Percentiles rank a stretch among this genome's conserved stretches.
Evolutionary conservation across 768 basidiomycete genomes (phyloP).

Genomic region (Phlebiopsis flavidoalba): DNA sequence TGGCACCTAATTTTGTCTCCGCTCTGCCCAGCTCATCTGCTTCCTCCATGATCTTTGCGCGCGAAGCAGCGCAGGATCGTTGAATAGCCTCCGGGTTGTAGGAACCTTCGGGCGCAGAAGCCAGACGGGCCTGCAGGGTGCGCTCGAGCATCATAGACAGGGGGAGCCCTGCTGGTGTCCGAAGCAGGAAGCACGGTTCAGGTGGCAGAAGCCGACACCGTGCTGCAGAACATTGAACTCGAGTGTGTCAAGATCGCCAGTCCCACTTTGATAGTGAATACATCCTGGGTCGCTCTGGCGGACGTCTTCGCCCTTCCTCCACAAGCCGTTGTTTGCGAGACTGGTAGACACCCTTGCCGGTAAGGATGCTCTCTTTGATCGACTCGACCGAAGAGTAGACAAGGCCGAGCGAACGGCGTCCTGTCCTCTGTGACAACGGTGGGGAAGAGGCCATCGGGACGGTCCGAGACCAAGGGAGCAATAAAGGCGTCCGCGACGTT

Average conservation of each 20-base stretch:
- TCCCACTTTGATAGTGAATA: constrained; percentile 79
- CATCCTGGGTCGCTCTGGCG: constrained; percentile 86
- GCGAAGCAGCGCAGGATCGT: constrained; percentile 30
- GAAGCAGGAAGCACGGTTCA: constrained; percentile 85
- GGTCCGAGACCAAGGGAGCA: constrained; percentile 76
- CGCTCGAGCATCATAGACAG: constrained; percentile 78
- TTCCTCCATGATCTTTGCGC: constrained; percentile 96
- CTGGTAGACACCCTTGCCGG: constrained; percentile 92
- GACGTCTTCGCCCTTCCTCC: constrained; percentile 97
- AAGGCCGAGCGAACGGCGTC: constrained; percentile 78
- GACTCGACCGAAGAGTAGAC: constrained; percentile 93
- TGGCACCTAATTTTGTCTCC: constrained; percentile 51
- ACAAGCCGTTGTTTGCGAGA: constrained; percentile 93
- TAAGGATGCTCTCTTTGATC: constrained; percentile 77
- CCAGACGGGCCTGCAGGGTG: constrained; percentile 67
- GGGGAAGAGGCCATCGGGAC: constrained; percentile 88
- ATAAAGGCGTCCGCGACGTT: constrained; percentile 85
- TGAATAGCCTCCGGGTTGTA: constrained; percentile 75
- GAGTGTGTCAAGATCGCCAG: constrained; percentile 89
- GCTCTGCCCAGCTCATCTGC: constrained; percentile 94
- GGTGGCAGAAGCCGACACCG: constrained; percentile 92
- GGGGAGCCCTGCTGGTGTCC: constrained; percentile 68
- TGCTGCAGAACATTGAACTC: constrained; percentile 89
- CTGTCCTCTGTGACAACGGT: constrained; percentile 84
- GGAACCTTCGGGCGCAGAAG: constrained; percentile 80